phyloP scores from a whole-genome alignment of 164 flowering plant species.

The Hamamelis virginiana region DNA sequence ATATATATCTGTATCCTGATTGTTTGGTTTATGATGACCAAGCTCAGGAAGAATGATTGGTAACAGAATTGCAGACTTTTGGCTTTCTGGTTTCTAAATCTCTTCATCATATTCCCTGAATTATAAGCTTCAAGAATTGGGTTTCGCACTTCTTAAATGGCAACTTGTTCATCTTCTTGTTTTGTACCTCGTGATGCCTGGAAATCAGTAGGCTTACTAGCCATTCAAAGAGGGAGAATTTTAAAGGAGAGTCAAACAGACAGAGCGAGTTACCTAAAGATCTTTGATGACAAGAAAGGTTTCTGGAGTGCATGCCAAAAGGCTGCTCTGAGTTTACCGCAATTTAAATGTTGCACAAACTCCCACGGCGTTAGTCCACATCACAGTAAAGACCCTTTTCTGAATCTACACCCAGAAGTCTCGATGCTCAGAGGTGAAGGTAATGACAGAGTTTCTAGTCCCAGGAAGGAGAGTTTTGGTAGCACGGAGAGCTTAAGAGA shows the following conservation, averaged over 20 bases:
- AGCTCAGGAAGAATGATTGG: no score
- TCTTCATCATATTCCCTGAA: not conserved
- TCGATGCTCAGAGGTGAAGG: conserved; percentile 87
- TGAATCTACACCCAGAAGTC: conserved; percentile 75
- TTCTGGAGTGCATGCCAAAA: conserved; percentile 27
- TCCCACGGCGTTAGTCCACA: conserved; percentile 50
- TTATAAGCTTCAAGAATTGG: not conserved
- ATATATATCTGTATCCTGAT: no score
- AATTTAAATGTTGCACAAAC: conserved; percentile 47
- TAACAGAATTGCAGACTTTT: not conserved
- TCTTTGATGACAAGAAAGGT: conserved; percentile 34
- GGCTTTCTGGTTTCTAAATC: conserved; percentile 6
- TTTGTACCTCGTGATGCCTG: conserved; percentile 43
- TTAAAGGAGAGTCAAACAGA: conserved; percentile 25
- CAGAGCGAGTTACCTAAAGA: conserved; percentile 32
- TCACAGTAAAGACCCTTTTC: conserved; percentile 66
- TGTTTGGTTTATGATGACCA: no score
- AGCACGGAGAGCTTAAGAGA: conserved; percentile 56
- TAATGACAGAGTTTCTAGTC: conserved; percentile 35
- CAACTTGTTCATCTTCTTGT: conserved; percentile 35
- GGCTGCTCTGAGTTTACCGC: conserved; percentile 17
- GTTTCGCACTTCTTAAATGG: conserved; percentile 36
- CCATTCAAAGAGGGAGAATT: conserved; percentile 48
- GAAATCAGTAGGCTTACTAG: conserved; percentile 38
- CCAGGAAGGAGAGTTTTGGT: conserved; percentile 49